Conservation (phyloP, 306 rosid species). For the Quercus bicolor region DNA sequence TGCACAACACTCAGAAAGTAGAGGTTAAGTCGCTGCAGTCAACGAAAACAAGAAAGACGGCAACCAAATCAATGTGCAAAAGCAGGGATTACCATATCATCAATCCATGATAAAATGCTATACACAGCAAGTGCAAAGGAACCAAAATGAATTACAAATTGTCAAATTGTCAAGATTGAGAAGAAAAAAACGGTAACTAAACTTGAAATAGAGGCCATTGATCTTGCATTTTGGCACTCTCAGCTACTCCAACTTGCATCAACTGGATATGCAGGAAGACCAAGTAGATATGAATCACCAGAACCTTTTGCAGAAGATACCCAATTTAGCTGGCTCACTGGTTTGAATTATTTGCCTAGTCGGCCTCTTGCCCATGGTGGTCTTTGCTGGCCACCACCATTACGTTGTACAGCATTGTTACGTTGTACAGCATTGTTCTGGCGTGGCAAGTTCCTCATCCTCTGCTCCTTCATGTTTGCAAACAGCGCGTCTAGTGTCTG, state of each 20-base stretch:
- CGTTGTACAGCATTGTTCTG: conserved; percentile 39
- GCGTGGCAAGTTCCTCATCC: conserved; percentile 56
- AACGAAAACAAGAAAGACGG: background rate
- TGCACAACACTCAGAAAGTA: background rate
- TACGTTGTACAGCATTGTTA: conserved; percentile 21
- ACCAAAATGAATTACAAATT: background rate
- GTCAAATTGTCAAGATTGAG: background rate
- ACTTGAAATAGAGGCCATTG: conserved; percentile 2
- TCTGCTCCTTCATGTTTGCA: conserved; percentile 87
- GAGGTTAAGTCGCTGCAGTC: background rate
- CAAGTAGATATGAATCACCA: background rate
- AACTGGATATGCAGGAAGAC: conserved; percentile 8
- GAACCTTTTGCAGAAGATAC: background rate
- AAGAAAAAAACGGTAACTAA: background rate
- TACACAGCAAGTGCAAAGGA: conserved; percentile 25
- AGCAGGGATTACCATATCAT: background rate
- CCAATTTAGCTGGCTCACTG: background rate
- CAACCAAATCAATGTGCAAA: background rate
- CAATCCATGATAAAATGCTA: background rate
- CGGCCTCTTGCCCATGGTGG: conserved; percentile 72
- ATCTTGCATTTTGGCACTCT: conserved; percentile 4
- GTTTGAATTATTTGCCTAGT: conserved; percentile 42
- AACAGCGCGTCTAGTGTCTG: conserved; percentile 78
- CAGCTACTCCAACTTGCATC: conserved; percentile 9
- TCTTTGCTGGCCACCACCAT: conserved; percentile 47